These are phyloP conservation scores for Starmerella powellii DNA, from an alignment of 805 yeast species.

Conservation along the genomic window DNA sequence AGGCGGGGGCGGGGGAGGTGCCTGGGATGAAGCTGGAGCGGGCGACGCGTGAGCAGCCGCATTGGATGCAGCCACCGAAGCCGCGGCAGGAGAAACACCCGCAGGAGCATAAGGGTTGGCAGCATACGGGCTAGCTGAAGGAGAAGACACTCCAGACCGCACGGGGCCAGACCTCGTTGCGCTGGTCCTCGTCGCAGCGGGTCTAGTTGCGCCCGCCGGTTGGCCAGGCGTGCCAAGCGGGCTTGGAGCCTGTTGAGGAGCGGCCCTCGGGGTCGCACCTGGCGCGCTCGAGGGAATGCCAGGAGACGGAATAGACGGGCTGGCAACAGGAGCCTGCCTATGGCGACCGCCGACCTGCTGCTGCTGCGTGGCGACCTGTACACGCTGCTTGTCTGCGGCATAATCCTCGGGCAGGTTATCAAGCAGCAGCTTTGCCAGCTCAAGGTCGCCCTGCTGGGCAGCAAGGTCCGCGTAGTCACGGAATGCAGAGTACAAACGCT, in stretches of 20 bases:
- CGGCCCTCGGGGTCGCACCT: too few relatives aligned
- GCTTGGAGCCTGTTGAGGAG: too few relatives aligned
- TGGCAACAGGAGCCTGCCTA: too few relatives aligned
- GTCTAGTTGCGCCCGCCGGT: too few relatives aligned
- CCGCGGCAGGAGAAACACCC: slow-evolving; percentile 13
- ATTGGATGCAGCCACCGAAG: slow-evolving; percentile 11
- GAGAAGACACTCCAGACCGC: too few relatives aligned
- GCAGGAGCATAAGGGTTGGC: slow-evolving; percentile 20
- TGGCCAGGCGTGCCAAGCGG: too few relatives aligned
- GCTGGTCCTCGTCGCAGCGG: too few relatives aligned
- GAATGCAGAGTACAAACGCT: slow-evolving; percentile 46
- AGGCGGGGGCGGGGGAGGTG: slow-evolving; percentile 9
- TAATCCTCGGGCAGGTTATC: slow-evolving; percentile 59
- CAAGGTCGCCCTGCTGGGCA: slow-evolving; percentile 73
- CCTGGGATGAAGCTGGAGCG: slow-evolving; percentile 12
- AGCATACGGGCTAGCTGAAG: slow-evolving; percentile 17
- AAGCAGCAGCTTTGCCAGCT: slow-evolving; percentile 61
- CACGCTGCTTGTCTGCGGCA: slow-evolving; percentile 62
- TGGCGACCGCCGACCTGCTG: neutral
- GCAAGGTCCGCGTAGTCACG: slow-evolving; percentile 73
- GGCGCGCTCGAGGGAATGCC: too few relatives aligned
- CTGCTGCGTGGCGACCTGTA: slow-evolving; percentile 49
- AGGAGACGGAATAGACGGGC: too few relatives aligned
- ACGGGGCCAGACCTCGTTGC: too few relatives aligned
- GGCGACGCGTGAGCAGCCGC: slow-evolving; percentile 19